Evolutionary conservation across 2,329 filamentous ascomycete species (phyloP).

Genomic region (Rhytidhysteron rufulum): DNA sequence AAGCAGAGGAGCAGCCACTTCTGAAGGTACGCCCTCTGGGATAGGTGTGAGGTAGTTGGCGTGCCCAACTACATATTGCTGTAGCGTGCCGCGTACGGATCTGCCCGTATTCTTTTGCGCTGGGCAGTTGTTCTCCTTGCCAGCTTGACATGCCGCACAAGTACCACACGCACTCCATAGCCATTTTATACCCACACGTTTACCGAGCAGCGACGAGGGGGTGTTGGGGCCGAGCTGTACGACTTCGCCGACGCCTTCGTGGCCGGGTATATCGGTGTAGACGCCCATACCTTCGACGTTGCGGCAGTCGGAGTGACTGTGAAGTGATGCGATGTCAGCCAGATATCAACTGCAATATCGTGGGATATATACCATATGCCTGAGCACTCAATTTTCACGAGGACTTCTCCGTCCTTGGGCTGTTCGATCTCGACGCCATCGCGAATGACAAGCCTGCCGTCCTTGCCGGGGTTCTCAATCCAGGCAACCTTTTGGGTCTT

Average conservation of each 20-base stretch:
- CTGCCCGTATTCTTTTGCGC: conserved; percentile 42
- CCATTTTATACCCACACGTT: conserved; percentile 45
- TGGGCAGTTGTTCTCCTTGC: conserved; percentile 40
- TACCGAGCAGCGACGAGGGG: conserved; percentile 21
- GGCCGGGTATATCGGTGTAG: conserved; percentile 46
- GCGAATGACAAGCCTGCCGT: conserved; percentile 34
- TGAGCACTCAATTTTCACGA: conserved; percentile 46
- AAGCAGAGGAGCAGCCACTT: conserved; percentile 33
- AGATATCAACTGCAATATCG: no score
- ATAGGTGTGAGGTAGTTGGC: conserved; percentile 29
- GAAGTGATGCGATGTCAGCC: no score
- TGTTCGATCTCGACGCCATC: conserved; percentile 33
- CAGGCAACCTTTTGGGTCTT: conserved; percentile 32
- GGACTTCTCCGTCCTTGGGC: conserved; percentile 38
- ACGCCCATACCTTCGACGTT: conserved; percentile 41
- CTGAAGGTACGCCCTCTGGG: conserved; percentile 33
- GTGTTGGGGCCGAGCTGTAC: conserved; percentile 32
- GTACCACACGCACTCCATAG: conserved; percentile 40
- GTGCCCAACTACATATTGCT: conserved; percentile 32
- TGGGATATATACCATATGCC: conserved; percentile 38
- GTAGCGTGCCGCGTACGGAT: conserved; percentile 32
- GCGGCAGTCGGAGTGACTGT: conserved; percentile 44
- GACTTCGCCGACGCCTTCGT: conserved; percentile 45
- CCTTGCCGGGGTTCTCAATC: conserved; percentile 33
- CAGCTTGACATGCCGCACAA: conserved; percentile 35